These are phyloP conservation scores for Exophiala bonariae DNA, from an alignment of 2,329 filamentous ascomycete species.

Conservation along the genomic window DNA sequence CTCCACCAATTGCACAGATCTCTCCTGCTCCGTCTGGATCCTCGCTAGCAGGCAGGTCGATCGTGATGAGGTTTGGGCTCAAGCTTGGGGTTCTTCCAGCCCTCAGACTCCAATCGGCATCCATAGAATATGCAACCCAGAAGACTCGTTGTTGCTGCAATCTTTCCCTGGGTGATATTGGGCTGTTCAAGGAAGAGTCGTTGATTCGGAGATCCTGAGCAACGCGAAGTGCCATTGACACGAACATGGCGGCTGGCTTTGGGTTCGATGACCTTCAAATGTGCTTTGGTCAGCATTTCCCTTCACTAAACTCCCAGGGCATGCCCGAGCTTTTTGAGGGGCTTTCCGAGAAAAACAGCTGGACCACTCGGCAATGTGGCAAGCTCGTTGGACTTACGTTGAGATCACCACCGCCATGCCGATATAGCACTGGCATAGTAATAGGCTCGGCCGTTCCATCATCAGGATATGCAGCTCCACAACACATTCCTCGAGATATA, in stretches of 20 bases:
- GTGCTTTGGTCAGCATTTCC: too few relatives aligned
- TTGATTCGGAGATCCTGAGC: conserved; percentile 42
- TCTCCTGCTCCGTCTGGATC: conserved; percentile 90
- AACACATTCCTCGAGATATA: conserved; percentile 95
- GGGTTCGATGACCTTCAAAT: conserved; percentile 72
- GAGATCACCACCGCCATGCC: conserved; percentile 93
- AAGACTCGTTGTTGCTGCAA: conserved; percentile 81
- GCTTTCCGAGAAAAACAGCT: too few relatives aligned
- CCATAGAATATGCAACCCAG: conserved; percentile 72
- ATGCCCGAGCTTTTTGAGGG: too few relatives aligned
- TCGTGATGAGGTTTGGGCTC: conserved; percentile 68
- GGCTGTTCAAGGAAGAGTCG: conserved; percentile 53
- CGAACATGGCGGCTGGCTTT: conserved; percentile 85
- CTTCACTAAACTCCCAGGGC: too few relatives aligned
- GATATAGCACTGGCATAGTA: conserved; percentile 91
- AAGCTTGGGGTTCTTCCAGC: conserved; percentile 10
- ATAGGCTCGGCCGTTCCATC: conserved; percentile 89
- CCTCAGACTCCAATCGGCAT: conserved; percentile 54
- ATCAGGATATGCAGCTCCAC: conserved; percentile 86
- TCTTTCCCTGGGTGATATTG: conserved; percentile 87
- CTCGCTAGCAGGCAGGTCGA: conserved; percentile 86
- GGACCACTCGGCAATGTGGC: too few relatives aligned
- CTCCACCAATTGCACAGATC: conserved; percentile 81
- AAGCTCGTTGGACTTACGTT: too few relatives aligned
- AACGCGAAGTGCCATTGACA: conserved; percentile 83